These are phyloP conservation scores for Candida smagusa DNA, from an alignment of 1,139 yeast genomes.

Conservation along the genomic window DNA sequence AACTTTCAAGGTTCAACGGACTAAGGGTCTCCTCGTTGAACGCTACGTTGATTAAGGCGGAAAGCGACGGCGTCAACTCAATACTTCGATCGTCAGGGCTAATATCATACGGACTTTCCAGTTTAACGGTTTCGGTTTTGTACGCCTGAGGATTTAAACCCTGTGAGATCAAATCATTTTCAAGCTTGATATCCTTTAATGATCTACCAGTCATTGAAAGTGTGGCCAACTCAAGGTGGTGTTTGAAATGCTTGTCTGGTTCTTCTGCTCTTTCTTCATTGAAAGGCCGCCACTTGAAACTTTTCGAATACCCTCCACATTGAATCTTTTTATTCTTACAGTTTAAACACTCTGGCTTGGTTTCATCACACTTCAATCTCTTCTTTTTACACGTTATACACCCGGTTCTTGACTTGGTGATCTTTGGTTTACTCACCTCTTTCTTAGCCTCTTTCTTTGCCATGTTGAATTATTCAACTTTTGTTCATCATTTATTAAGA, in stretches of 20 bases:
- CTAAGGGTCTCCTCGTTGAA: conserved; percentile 33
- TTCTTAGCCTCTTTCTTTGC: too few relatives aligned
- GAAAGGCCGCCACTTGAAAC: conserved; percentile 62
- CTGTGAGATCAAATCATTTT: conserved; percentile 44
- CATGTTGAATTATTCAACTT: too few relatives aligned
- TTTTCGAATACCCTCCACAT: conserved; percentile 64
- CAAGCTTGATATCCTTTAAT: conserved; percentile 45
- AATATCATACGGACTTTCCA: too few relatives aligned
- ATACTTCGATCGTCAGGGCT: conserved; percentile 2
- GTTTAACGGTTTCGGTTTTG: conserved; percentile 2
- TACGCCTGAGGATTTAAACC: conserved; percentile 45
- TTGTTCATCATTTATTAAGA: too few relatives aligned
- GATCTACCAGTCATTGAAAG: conserved; percentile 53
- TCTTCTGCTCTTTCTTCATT: conserved; percentile 17
- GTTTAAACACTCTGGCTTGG: conserved; percentile 49
- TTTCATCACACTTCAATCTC: conserved; percentile 56
- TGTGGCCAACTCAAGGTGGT: conserved; percentile 52
- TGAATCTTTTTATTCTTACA: conserved; percentile 42
- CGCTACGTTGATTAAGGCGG: conserved; percentile 43
- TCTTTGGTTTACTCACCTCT: conserved; percentile 9
- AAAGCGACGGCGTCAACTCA: conserved; percentile 39
- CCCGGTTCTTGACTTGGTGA: conserved; percentile 41
- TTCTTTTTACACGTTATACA: conserved; percentile 57
- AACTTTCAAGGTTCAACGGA: conserved; percentile 20
- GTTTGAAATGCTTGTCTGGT: conserved; percentile 20